Conservation (phyloP, 306 rosid species). For the apple (Malus domestica) region DNA sequence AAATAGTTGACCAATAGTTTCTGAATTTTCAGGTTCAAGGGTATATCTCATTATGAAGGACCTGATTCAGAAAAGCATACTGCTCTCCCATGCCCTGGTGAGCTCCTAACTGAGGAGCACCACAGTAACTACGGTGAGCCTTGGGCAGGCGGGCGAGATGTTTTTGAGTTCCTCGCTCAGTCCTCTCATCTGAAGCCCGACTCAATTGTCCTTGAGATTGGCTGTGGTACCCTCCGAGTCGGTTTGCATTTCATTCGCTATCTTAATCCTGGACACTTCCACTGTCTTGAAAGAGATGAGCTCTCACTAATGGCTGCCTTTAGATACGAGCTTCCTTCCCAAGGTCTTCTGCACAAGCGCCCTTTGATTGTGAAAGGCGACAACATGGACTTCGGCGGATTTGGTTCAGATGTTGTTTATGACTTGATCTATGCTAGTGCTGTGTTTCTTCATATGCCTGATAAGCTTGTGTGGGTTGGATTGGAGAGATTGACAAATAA, state of each 20-base stretch:
- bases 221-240: constrained; percentile 92
- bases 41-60: constrained; percentile 83
- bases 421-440: constrained; percentile 92
- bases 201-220: constrained; percentile 67
- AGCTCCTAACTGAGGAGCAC: constrained; percentile 83
- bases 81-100: constrained; percentile 81
- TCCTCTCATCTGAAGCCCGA: constrained; percentile 49
- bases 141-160: constrained; percentile 96
- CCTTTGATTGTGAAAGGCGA: constrained; percentile 79
- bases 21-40: constrained; percentile 48
- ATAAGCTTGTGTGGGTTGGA: constrained; percentile 79
- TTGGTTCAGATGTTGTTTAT: constrained; percentile 43
- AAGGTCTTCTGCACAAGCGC: constrained; percentile 75
- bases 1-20: neutral
- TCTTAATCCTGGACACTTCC: constrained; percentile 55
- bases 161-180: constrained; percentile 74
- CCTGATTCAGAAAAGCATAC: constrained; percentile 54
- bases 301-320: constrained; percentile 83
- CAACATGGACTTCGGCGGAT: constrained; percentile 65
- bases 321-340: constrained; percentile 89
- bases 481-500: constrained; percentile 60
- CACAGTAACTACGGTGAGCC: constrained; percentile 97
- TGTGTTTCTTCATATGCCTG: constrained; percentile 93
- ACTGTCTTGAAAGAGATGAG: constrained; percentile 90
- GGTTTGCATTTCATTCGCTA: constrained; percentile 83